Evolutionary conservation across 106 monocot species (phyloP).

Genomic region (Allium fistulosum): DNA sequence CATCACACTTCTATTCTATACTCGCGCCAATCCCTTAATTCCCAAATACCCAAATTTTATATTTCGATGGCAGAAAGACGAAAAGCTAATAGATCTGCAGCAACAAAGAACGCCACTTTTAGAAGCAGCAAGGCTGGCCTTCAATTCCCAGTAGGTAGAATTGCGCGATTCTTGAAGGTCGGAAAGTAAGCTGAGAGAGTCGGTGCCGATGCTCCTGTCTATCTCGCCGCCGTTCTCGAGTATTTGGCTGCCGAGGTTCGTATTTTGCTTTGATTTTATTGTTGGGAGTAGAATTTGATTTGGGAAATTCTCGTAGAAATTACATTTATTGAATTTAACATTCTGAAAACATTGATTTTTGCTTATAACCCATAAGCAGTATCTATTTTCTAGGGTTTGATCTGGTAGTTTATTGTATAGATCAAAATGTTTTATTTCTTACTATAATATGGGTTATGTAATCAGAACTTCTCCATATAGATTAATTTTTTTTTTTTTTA

Average conservation of each 20-base stretch:
- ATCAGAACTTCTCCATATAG: too few species aligned
- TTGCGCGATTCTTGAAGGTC: constrained; percentile 10
- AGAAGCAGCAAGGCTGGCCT: constrained; percentile 15
- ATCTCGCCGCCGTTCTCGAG: constrained; percentile 66
- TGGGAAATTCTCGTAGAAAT: neutral
- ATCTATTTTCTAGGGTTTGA: neutral
- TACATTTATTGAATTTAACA: too few species aligned
- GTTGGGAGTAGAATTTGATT: neutral
- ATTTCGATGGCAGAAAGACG: constrained; percentile 12
- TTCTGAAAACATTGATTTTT: too few species aligned
- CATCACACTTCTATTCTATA: neutral
- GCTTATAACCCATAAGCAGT: neutral
- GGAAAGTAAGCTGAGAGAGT: constrained; percentile 15
- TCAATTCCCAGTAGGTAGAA: constrained; percentile 13
- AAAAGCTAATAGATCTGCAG: constrained; percentile 8
- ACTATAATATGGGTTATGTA: too few species aligned
- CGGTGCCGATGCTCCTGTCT: constrained; percentile 51
- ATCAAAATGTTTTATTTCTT: too few species aligned
- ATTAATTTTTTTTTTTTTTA: too few species aligned
- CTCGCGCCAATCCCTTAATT: neutral
- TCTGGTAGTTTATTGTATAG: neutral
- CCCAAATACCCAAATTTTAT: neutral
- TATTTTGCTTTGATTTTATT: neutral
- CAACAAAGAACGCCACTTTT: constrained; percentile 10
- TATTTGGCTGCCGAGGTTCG: constrained; percentile 64